Conservation (phyloP, 2,329 filamentous ascomycete genomes). For the Arthrinium phaeospermum region DNA sequence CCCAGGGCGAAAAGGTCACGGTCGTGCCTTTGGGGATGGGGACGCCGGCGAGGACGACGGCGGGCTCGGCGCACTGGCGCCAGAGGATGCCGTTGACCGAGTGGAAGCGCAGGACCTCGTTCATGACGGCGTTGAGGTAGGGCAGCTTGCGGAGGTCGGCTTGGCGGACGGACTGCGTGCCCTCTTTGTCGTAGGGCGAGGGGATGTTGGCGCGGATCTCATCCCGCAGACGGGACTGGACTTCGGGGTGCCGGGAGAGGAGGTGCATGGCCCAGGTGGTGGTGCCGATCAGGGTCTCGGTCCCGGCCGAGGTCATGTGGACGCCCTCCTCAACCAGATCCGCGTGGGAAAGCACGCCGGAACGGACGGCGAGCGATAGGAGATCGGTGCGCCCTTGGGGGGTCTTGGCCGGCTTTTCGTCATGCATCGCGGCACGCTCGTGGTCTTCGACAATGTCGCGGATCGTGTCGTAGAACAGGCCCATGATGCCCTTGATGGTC, state of each 20-base stretch:
- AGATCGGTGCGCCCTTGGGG: constrained; percentile 39
- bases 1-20: constrained; percentile 68
- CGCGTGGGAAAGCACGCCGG: constrained; percentile 44
- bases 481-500: constrained; percentile 61
- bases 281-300: constrained; percentile 49
- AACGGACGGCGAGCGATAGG: constrained; percentile 43
- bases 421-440: constrained; percentile 51
- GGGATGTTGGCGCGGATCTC: constrained; percentile 46
- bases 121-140: constrained; percentile 50
- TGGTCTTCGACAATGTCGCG: constrained; percentile 77
- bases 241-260: constrained; percentile 40
- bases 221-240: constrained; percentile 45
- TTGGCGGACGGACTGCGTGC: background rate
- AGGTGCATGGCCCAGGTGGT: constrained; percentile 49
- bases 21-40: constrained; percentile 67
- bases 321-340: constrained; percentile 46
- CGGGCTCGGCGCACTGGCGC: constrained; percentile 61
- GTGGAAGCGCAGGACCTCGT: constrained; percentile 48
- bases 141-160: constrained; percentile 45
- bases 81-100: constrained; percentile 60
- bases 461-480: constrained; percentile 68
- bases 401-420: constrained; percentile 31
- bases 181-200: constrained; percentile 35
- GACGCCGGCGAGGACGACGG: constrained; percentile 61
- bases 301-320: constrained; percentile 50